Conservation (phyloP, 768 basidiomycete genomes). For the Chalciporus pseudorubinellus region DNA sequence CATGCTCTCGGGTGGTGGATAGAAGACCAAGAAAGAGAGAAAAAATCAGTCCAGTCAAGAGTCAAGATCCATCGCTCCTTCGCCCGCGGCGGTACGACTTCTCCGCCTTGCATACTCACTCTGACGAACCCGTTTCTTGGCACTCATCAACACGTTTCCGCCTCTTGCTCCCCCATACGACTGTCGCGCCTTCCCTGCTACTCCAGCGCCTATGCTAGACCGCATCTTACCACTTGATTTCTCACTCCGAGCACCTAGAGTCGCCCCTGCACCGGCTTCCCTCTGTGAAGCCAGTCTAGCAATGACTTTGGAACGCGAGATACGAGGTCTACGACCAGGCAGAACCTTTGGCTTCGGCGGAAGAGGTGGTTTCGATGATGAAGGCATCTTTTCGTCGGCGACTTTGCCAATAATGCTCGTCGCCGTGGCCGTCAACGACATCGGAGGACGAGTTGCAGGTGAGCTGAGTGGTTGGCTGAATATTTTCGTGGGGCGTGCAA, state of each 20-base stretch:
- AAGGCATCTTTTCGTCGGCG: not conserved
- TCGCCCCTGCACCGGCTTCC: slow-evolving; percentile 29
- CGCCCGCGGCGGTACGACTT: slow-evolving; percentile 37
- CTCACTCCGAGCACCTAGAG: slow-evolving; percentile 13
- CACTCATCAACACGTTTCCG: slow-evolving; percentile 52
- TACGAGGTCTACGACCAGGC: slow-evolving; percentile 63
- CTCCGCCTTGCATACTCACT: slow-evolving; percentile 67
- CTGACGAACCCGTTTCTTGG: slow-evolving; percentile 72
- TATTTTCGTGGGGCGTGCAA: slow-evolving; percentile 33
- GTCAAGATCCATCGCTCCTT: slow-evolving; percentile 12
- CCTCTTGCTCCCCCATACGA: slow-evolving; percentile 27
- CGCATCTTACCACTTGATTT: slow-evolving; percentile 34
- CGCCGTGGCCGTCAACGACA: slow-evolving; percentile 33
- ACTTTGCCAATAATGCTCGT: slow-evolving; percentile 20
- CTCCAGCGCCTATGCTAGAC: slow-evolving; percentile 51
- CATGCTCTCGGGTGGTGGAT: slow-evolving; percentile 6
- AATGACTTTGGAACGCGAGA: slow-evolving; percentile 80
- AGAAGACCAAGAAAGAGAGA: not conserved
- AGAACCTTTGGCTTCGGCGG: slow-evolving; percentile 31
- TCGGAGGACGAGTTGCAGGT: slow-evolving; percentile 21
- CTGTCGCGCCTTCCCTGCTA: slow-evolving; percentile 23
- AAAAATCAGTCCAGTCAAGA: slow-evolving; percentile 6
- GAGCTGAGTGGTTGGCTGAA: slow-evolving; percentile 53
- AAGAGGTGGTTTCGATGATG: slow-evolving; percentile 13
- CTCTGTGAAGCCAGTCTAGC: slow-evolving; percentile 74